Conservation (phyloP, 257 asterid species). For the Solanum pennellii region DNA sequence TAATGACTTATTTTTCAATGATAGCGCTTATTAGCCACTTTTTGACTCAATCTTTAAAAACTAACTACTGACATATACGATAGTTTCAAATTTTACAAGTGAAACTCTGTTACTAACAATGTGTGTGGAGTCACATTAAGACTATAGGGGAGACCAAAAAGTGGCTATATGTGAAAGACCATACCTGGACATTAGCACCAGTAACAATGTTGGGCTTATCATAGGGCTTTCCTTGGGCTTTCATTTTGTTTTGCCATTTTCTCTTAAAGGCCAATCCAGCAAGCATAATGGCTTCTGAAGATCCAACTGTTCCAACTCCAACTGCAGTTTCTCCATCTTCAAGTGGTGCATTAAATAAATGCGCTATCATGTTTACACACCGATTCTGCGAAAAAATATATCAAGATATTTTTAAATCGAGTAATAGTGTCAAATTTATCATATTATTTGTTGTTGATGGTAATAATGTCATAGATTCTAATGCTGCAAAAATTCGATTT, state of each 20-base stretch:
- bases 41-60: background rate
- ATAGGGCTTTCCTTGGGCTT: constrained; percentile 47
- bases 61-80: background rate
- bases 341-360: constrained; percentile 75
- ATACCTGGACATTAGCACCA: constrained; percentile 77
- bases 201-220: constrained; percentile 92
- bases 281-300: constrained; percentile 90
- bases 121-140: background rate
- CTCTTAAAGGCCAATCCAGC: constrained; percentile 96
- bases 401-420: too few relatives aligned
- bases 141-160: rapidly evolving
- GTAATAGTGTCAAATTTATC: too few relatives aligned
- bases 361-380: constrained; percentile 88
- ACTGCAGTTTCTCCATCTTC: constrained; percentile 70
- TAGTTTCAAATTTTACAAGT: background rate
- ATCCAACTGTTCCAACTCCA: constrained; percentile 90
- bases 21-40: background rate
- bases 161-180: background rate
- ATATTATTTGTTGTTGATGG: too few relatives aligned
- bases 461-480: background rate
- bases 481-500: too few relatives aligned
- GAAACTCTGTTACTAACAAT: background rate
- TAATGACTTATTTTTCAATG: too few relatives aligned
- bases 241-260: constrained; percentile 89
- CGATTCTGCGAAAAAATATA: constrained; percentile 38